Conservation (phyloP, 1,139 yeast species). For the Kodamaea ohmeri region DNA sequence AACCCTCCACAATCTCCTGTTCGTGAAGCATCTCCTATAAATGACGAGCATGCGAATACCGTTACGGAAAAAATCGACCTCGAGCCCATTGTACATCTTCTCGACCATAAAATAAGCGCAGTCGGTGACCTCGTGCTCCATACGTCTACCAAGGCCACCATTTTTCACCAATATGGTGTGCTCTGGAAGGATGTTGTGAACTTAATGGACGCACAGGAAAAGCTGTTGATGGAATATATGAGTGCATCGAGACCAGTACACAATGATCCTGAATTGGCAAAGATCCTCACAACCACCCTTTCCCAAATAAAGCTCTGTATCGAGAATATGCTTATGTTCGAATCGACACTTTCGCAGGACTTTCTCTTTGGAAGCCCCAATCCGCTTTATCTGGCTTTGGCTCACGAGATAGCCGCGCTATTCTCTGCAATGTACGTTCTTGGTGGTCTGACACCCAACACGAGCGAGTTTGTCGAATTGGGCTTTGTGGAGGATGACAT, state of each 20-base stretch:
- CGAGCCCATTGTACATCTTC: constrained; percentile 31
- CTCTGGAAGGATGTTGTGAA: constrained; percentile 41
- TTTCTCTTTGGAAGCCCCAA: constrained; percentile 16
- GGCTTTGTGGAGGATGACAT: constrained; percentile 9
- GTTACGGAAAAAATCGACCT: constrained; percentile 33
- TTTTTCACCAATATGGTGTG: constrained; percentile 28
- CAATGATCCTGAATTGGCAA: constrained; percentile 9
- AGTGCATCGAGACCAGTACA: constrained; percentile 16
- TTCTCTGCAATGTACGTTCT: constrained; percentile 20
- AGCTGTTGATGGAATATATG: constrained; percentile 21
- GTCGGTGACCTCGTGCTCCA: constrained; percentile 24
- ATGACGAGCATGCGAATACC: constrained; percentile 38
- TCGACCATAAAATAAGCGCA: constrained; percentile 32
- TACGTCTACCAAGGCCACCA: constrained; percentile 29
- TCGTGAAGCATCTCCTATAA: constrained; percentile 7
- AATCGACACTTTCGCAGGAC: constrained; percentile 11
- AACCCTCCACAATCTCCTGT: not conserved
- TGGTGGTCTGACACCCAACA: constrained; percentile 2
- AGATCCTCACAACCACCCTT: constrained; percentile 13
- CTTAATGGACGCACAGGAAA: constrained; percentile 30
- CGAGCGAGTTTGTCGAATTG: constrained; percentile 14
- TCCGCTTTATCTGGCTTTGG: constrained; percentile 18
- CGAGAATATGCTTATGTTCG: constrained; percentile 8
- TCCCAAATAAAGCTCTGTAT: constrained; percentile 10
- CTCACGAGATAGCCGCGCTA: constrained; percentile 25